These are phyloP conservation scores for Podosphaera xanthii DNA, from an alignment of 2,329 filamentous ascomycete species.

Conservation along the genomic window DNA sequence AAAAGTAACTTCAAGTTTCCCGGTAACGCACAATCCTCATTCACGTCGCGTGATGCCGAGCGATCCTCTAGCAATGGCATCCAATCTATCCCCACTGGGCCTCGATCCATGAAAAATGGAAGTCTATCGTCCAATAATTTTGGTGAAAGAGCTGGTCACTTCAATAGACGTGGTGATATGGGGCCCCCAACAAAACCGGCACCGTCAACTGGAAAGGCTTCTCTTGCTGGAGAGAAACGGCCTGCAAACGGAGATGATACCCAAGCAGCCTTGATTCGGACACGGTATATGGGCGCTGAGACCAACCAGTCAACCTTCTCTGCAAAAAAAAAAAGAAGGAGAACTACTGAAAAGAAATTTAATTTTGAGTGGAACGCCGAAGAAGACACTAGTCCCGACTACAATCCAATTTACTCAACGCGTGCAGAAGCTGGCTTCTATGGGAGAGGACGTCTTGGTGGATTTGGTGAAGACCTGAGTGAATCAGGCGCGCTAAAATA, in stretches of 20 bases:
- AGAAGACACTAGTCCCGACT: constrained; percentile 71
- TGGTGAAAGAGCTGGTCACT: constrained; percentile 8
- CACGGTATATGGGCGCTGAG: constrained; percentile 80
- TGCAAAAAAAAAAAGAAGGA: constrained; percentile 81
- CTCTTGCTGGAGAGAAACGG: constrained; percentile 17
- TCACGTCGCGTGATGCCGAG: constrained; percentile 2
- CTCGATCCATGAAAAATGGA: constrained; percentile 38
- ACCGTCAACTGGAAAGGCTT: constrained; percentile 12
- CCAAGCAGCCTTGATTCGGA: constrained; percentile 51
- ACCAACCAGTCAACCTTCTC: constrained; percentile 75
- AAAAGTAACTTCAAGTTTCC: constrained; percentile 7
- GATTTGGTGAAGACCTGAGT: constrained; percentile 35
- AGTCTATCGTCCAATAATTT: constrained; percentile 25
- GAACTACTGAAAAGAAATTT: constrained; percentile 90
- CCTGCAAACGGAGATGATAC: constrained; percentile 29
- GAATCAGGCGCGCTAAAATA: constrained; percentile 32
- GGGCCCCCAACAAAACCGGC: constrained; percentile 14
- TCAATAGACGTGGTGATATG: constrained; percentile 8
- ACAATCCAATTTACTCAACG: constrained; percentile 59
- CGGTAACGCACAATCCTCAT: constrained; percentile 8
- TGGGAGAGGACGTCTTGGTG: constrained; percentile 42
- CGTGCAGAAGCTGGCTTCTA: constrained; percentile 45
- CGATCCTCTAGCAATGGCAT: constrained; percentile 9
- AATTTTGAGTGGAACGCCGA: constrained; percentile 96
- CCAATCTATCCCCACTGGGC: constrained; percentile 40